These are phyloP conservation scores for Linanthus parryae DNA, from an alignment of 148 eudicot genomes.

Conservation along the genomic window DNA sequence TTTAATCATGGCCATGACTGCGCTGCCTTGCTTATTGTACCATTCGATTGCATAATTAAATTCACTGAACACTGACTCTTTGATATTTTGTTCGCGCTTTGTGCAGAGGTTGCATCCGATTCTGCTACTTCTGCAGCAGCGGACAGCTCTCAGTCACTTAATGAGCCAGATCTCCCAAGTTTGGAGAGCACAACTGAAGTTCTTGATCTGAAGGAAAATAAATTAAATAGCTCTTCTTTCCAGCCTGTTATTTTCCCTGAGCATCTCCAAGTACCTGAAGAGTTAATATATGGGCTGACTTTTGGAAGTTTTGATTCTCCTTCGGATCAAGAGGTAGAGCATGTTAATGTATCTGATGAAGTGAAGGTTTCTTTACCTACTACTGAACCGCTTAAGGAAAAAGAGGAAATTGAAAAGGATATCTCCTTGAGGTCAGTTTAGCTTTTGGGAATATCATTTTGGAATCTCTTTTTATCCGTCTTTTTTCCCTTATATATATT, in stretches of 20 bases:
- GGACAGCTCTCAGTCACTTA: conserved; percentile 9
- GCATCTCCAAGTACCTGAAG: conserved; percentile 70
- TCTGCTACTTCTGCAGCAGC: conserved; percentile 9
- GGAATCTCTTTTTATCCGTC: not conserved
- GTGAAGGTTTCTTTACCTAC: conserved; percentile 14
- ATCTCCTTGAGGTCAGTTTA: conserved; percentile 32
- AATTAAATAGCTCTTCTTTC: conserved; percentile 29
- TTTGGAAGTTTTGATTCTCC: conserved; percentile 64
- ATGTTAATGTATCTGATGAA: conserved; percentile 9
- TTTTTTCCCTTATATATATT: not conserved
- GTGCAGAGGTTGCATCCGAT: conserved; percentile 17
- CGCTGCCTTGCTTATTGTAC: not conserved
- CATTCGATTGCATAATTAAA: not conserved
- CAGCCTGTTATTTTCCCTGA: conserved; percentile 65
- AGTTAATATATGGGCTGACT: conserved; percentile 41
- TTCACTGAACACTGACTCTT: not conserved
- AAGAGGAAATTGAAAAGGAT: conserved; percentile 24
- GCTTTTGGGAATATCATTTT: conserved; percentile 3
- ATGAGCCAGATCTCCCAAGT: conserved; percentile 19
- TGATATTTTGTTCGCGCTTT: not conserved
- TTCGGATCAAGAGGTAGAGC: conserved; percentile 16
- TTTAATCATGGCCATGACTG: no score
- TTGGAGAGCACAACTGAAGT: conserved; percentile 32
- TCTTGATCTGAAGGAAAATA: conserved; percentile 37
- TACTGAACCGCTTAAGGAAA: conserved; percentile 13